Conservation (phyloP, 108 stramenopile species). For the Schizochytrium sp. region DNA sequence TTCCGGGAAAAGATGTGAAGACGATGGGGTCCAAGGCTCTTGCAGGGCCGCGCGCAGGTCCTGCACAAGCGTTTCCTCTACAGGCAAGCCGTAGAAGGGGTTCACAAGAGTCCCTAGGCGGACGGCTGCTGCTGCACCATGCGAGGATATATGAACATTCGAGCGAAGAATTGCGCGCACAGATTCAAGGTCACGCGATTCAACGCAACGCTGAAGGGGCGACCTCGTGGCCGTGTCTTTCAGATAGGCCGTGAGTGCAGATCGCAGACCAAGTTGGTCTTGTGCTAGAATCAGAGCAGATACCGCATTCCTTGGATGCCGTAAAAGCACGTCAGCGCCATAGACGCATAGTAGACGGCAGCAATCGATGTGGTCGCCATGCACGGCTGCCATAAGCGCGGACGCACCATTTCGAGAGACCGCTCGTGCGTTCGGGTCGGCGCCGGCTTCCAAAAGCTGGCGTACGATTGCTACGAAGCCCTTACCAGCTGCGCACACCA, state of each 20-base stretch:
- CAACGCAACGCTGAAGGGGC: neutral
- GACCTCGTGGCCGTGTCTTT: neutral
- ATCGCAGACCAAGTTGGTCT: neutral
- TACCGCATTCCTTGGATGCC: neutral
- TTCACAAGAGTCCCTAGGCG: neutral
- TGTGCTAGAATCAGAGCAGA: neutral
- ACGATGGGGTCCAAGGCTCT: neutral
- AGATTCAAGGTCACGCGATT: neutral
- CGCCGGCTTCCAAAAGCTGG: too few relatives aligned
- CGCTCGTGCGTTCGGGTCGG: too few relatives aligned
- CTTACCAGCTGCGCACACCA: too few relatives aligned
- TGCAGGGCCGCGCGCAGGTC: neutral
- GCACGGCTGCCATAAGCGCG: neutral
- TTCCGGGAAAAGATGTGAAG: neutral
- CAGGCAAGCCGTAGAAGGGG: neutral
- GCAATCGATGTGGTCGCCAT: neutral
- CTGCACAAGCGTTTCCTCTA: neutral
- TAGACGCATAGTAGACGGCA: neutral
- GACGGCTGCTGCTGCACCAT: neutral
- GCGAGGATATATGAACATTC: neutral
- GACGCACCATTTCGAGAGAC: too few relatives aligned
- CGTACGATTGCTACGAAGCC: too few relatives aligned
- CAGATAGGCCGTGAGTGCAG: neutral
- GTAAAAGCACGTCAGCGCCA: neutral
- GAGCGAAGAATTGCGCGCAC: neutral